Percentiles rank a stretch among this genome's conserved stretches.
phyloP scores from a whole-genome alignment of 2,329 filamentous ascomycete species.

The Fusarium sp. region DNA sequence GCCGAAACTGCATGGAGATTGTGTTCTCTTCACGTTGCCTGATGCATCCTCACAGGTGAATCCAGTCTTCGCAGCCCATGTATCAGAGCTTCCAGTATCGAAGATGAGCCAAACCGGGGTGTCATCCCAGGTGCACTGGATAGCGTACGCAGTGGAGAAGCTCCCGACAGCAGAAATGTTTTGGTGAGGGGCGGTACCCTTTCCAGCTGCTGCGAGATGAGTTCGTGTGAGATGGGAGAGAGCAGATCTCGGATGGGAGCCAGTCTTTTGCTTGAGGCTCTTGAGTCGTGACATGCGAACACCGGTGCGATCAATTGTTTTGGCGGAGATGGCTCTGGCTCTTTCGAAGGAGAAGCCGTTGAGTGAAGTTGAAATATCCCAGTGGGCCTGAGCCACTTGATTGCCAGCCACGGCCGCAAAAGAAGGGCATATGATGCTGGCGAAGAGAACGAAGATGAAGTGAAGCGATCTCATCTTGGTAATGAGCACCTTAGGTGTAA shows the following conservation, averaged over 20 bases:
- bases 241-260: conserved; percentile 38
- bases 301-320: conserved; percentile 43
- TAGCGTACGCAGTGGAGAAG: conserved; percentile 54
- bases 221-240: conserved; percentile 44
- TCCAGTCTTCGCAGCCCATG: conserved; percentile 55
- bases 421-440: background rate
- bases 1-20: conserved; percentile 54
- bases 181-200: conserved; percentile 41
- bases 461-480: background rate
- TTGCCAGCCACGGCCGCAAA: background rate
- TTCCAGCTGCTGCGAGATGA: conserved; percentile 19
- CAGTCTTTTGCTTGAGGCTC: conserved; percentile 38
- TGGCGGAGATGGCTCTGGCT: conserved; percentile 41
- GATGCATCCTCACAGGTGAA: conserved; percentile 54
- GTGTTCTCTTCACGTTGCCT: conserved; percentile 43
- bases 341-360: conserved; percentile 52
- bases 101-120: conserved; percentile 54
- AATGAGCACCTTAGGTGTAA: background rate
- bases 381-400: conserved; percentile 15
- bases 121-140: conserved; percentile 53
- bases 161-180: conserved; percentile 51
- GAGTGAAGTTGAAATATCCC: conserved; percentile 49
- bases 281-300: conserved; percentile 48
- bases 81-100: conserved; percentile 63
- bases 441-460: background rate